These are phyloP conservation scores for Podaxis sp. DNA, from an alignment of 768 basidiomycete species.

Conservation along the genomic window DNA sequence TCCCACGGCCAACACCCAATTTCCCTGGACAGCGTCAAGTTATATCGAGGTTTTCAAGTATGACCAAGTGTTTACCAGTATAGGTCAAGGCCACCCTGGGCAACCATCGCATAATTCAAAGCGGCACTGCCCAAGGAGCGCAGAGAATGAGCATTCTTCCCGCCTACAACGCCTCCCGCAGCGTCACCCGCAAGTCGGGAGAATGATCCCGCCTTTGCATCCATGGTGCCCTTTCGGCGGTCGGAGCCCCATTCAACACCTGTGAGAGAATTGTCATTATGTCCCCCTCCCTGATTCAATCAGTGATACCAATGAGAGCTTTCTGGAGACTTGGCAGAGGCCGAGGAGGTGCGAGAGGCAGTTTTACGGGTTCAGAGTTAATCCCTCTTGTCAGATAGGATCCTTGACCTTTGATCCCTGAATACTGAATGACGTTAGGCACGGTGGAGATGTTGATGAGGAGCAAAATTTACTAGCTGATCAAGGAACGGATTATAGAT, in stretches of 20 bases:
- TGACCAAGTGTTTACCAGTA: slow-evolving; percentile 62
- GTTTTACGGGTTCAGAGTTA: slow-evolving; percentile 42
- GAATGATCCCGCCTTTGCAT: slow-evolving; percentile 66
- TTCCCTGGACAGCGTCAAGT: slow-evolving; percentile 50
- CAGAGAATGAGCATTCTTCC: slow-evolving; percentile 83
- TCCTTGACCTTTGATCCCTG: slow-evolving; percentile 76
- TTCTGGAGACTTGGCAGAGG: slow-evolving; percentile 68
- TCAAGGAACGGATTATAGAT: slow-evolving; percentile 93
- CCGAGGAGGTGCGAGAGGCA: slow-evolving; percentile 68
- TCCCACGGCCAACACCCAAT: slow-evolving; percentile 87
- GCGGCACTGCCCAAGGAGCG: slow-evolving; percentile 85
- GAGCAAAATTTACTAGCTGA: slow-evolving; percentile 52
- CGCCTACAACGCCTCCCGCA: slow-evolving; percentile 58
- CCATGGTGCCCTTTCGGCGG: slow-evolving; percentile 51
- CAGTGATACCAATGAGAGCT: slow-evolving; percentile 62
- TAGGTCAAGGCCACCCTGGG: slow-evolving; percentile 84
- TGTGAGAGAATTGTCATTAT: slow-evolving; percentile 22
- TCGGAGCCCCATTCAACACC: slow-evolving; percentile 92
- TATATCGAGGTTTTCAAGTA: not conserved
- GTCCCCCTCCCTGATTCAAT: not conserved
- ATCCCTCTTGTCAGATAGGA: slow-evolving; percentile 64
- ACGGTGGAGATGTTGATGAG: slow-evolving; percentile 2
- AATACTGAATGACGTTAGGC: slow-evolving; percentile 49
- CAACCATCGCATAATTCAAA: slow-evolving; percentile 80
- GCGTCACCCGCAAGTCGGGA: slow-evolving; percentile 74